Evolutionary conservation across 1,284 basidiomycete species (phyloP).

Genomic region (Porogramme epimiltina): DNA sequence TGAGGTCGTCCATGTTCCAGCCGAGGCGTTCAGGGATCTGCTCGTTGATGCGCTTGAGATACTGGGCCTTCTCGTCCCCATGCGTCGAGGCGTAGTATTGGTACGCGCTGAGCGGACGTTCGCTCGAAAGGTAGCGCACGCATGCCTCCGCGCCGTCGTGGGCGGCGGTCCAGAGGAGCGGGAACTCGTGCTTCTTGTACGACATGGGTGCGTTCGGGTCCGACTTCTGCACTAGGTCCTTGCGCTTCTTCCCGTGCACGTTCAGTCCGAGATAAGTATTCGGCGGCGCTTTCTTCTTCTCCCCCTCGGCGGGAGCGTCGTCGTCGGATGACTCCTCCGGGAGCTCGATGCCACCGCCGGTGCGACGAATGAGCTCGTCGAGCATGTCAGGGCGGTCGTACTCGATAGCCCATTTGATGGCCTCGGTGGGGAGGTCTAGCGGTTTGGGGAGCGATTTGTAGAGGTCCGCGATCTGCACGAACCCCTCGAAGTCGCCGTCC

Average conservation of each 20-base stretch:
- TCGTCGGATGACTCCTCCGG: slow-evolving; percentile 23
- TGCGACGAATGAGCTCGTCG: slow-evolving; percentile 54
- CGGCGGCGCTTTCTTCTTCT: slow-evolving; percentile 33
- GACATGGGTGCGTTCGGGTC: slow-evolving; percentile 42
- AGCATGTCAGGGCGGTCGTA: slow-evolving; percentile 49
- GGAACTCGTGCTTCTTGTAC: slow-evolving; percentile 13
- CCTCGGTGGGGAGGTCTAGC: background rate
- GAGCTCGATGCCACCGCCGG: slow-evolving; percentile 47
- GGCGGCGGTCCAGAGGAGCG: slow-evolving; percentile 50
- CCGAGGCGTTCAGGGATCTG: slow-evolving; percentile 49
- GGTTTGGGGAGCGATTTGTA: slow-evolving; percentile 35
- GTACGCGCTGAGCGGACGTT: slow-evolving; percentile 37
- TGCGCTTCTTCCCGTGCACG: slow-evolving; percentile 61
- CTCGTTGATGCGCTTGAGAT: slow-evolving; percentile 37
- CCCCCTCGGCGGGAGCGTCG: slow-evolving; percentile 21
- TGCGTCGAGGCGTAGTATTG: slow-evolving; percentile 45
- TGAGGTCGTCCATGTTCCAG: slow-evolving; percentile 44
- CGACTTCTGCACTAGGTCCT: slow-evolving; percentile 48
- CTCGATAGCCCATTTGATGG: slow-evolving; percentile 33
- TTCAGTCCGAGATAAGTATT: slow-evolving; percentile 57
- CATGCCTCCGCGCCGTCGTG: slow-evolving; percentile 33
- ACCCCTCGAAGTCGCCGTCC: slow-evolving; percentile 52
- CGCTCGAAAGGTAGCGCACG: slow-evolving; percentile 47
- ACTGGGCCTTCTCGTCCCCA: slow-evolving; percentile 41
- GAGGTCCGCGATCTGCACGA: slow-evolving; percentile 46